These are phyloP conservation scores for Ceratocystis cubensis DNA, from an alignment of 2,329 filamentous ascomycete genomes.

Conservation along the genomic window DNA sequence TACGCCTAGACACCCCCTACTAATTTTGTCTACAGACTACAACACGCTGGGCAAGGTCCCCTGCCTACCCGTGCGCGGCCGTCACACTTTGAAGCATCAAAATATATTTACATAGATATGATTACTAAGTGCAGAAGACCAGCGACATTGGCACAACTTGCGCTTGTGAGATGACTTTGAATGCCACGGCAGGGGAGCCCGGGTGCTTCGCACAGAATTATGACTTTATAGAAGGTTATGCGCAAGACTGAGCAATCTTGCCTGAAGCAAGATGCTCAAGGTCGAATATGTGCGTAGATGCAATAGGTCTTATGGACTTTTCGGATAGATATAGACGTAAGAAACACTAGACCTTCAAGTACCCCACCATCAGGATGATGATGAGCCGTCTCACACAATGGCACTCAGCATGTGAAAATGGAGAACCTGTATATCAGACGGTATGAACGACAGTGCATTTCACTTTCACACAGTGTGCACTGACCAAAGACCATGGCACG, in stretches of 20 bases:
- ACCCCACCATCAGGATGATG: not conserved
- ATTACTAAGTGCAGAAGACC: slow-evolving; percentile 24
- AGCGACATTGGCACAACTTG: slow-evolving; percentile 32
- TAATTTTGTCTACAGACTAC: slow-evolving; percentile 44
- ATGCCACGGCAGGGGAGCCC: slow-evolving; percentile 31
- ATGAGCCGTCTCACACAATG: not conserved
- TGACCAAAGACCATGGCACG: not conserved
- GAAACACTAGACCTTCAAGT: not conserved
- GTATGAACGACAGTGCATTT: not conserved
- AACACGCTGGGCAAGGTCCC: slow-evolving; percentile 25
- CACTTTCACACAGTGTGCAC: not conserved
- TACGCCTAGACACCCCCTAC: slow-evolving; percentile 35
- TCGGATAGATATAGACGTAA: not conserved
- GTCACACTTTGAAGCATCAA: slow-evolving; percentile 27
- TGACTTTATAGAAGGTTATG: slow-evolving; percentile 32
- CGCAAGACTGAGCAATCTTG: slow-evolving; percentile 20
- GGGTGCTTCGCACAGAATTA: slow-evolving; percentile 26
- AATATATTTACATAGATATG: slow-evolving; percentile 30
- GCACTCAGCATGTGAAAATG: slow-evolving; percentile 11
- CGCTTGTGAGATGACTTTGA: slow-evolving; percentile 32
- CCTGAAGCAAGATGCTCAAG: slow-evolving; percentile 13
- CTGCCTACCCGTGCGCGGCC: slow-evolving; percentile 16
- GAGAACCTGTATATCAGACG: not conserved
- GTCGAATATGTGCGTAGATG: no score
- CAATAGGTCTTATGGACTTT: not conserved